Evolutionary conservation across 306 rosid genomes (phyloP).

Genomic region (Mimosa bimucronata): DNA sequence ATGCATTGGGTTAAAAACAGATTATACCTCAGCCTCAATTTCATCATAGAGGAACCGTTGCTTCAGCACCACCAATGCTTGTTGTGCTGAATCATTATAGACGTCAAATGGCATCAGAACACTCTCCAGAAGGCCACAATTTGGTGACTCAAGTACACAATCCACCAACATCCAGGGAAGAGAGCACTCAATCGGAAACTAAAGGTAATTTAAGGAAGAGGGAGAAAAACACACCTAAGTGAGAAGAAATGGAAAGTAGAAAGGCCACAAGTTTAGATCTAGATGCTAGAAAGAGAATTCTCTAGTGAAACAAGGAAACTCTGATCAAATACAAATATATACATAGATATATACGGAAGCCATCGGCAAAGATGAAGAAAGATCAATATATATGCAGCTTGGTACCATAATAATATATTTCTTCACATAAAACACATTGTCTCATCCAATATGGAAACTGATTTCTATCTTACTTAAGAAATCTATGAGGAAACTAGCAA

Average conservation of each 20-base stretch:
- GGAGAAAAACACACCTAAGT: neutral
- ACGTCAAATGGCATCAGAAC: conserved; percentile 91
- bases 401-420: neutral
- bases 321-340: conserved; percentile 5
- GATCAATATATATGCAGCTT: neutral
- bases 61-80: conserved; percentile 87
- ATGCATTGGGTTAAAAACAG: conserved; percentile 24
- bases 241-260: neutral
- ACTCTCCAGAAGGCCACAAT: conserved; percentile 88
- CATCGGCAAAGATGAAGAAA: conserved; percentile 25
- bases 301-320: conserved; percentile 10
- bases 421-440: conserved; percentile 6
- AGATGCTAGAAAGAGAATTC: conserved; percentile 15
- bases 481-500: neutral
- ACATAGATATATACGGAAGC: conserved; percentile 12
- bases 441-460: conserved; percentile 1
- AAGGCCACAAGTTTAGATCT: neutral
- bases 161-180: conserved; percentile 99
- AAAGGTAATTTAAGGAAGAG: conserved; percentile 27
- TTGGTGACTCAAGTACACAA: conserved; percentile 86
- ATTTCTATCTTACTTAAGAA: neutral
- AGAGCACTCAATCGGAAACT: conserved; percentile 98
- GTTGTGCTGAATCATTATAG: conserved; percentile 96
- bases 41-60: conserved; percentile 96
- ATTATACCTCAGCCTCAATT: conserved; percentile 95